Percentiles rank a stretch among this genome's conserved stretches.
These are phyloP conservation scores for Saccharomyces hybrid DNA, from an alignment of 1,139 yeast species.

Conservation along the genomic window DNA sequence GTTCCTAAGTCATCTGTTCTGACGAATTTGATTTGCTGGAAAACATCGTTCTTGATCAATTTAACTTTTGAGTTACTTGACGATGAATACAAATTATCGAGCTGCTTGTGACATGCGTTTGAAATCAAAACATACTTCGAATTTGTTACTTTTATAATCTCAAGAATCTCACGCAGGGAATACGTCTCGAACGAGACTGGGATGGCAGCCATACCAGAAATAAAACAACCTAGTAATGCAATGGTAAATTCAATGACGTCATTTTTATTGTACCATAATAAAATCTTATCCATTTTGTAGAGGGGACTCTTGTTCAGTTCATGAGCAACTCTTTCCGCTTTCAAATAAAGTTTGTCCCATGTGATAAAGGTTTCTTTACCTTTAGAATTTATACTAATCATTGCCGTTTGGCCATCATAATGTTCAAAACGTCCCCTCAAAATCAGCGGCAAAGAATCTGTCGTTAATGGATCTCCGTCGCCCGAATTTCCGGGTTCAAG, in stretches of 20 bases:
- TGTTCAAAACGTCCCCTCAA: constrained; percentile 63
- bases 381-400: constrained; percentile 61
- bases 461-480: constrained; percentile 23
- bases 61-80: constrained; percentile 36
- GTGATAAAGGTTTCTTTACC: constrained; percentile 78
- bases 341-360: constrained; percentile 83
- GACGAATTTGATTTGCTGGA: constrained; percentile 52
- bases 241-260: constrained; percentile 82
- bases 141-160: constrained; percentile 66
- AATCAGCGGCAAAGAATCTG: constrained; percentile 63
- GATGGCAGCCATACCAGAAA: constrained; percentile 91
- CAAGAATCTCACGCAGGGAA: constrained; percentile 56
- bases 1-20: constrained; percentile 84
- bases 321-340: constrained; percentile 84
- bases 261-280: constrained; percentile 71
- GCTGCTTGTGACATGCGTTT: constrained; percentile 63
- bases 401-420: constrained; percentile 62
- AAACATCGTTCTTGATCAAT: constrained; percentile 46
- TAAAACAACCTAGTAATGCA: constrained; percentile 83
- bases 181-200: constrained; percentile 76
- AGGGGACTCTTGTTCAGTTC: constrained; percentile 71
- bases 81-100: constrained; percentile 48
- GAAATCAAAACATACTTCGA: constrained; percentile 76
- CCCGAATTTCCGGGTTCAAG: constrained; percentile 6
- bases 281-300: constrained; percentile 76